Evolutionary conservation across 305 asterid genomes (phyloP).

Genomic region (Andrographis paniculata): DNA sequence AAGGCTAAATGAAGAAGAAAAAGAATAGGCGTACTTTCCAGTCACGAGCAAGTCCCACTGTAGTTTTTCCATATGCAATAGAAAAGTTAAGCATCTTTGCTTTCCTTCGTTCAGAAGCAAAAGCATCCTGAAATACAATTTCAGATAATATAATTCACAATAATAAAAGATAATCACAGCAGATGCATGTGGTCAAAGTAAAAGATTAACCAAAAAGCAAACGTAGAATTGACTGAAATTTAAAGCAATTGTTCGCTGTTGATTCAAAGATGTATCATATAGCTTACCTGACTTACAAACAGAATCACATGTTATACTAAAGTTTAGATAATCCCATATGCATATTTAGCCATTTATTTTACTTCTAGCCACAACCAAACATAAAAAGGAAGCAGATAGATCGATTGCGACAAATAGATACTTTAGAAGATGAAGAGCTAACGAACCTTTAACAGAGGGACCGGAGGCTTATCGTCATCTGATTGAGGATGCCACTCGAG

Average conservation of each 20-base stretch:
- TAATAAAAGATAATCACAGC: too few species aligned
- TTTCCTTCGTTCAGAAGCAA: slow-evolving; percentile 95
- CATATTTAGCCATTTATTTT: too few species aligned
- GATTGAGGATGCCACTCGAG: slow-evolving; percentile 96
- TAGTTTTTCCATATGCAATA: slow-evolving; percentile 93
- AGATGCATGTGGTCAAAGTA: too few species aligned
- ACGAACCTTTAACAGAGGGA: slow-evolving; percentile 80
- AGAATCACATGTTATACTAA: too few species aligned
- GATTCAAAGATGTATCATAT: too few species aligned
- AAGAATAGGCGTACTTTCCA: slow-evolving; percentile 59
- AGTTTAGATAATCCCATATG: too few species aligned
- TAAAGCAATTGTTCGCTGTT: too few species aligned
- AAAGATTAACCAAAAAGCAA: too few species aligned
- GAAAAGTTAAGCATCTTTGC: slow-evolving; percentile 99
- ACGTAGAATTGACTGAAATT: too few species aligned
- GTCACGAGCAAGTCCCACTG: slow-evolving; percentile 87
- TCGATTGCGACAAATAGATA: slow-evolving; percentile 1
- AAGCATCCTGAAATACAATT: slow-evolving; percentile 64
- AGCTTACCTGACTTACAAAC: too few species aligned
- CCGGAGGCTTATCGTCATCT: slow-evolving; percentile 88
- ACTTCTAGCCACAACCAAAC: background rate
- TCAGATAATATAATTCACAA: background rate
- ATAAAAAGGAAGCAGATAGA: background rate
- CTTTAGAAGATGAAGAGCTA: slow-evolving; percentile 9
- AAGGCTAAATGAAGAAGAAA: background rate